Evolutionary conservation across 208 protist genomes (phyloP), one percentile per base, ranked within the genome.

Genomic region (Crithidia acanthocephali): DNA sequence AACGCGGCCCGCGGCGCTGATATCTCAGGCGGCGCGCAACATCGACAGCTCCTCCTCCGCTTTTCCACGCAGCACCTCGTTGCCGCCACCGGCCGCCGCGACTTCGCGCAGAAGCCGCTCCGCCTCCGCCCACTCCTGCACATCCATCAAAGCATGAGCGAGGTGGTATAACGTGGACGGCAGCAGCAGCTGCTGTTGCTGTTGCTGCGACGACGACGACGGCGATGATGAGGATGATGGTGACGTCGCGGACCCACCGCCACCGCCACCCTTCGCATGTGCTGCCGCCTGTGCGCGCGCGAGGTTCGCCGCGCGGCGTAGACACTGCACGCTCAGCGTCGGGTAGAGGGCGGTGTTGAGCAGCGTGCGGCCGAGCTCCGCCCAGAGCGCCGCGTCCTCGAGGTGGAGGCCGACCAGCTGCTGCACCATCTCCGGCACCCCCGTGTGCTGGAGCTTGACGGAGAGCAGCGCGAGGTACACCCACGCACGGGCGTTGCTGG

Each of bases 401-500:
- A 96, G 74, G 32, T 83, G 86, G 30, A 92, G 79, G 18, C 56
- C 78, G 30, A 93, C 44, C 25, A 86, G 72, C 57, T 93, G 84
- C 66, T 91, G 79, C 28, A 97, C 28, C 50, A 86, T 62, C 45
- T 88, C 72, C 44, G 91, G 84, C 66, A 90, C 74, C 42, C 92
- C 90, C 20, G 68, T 81, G 55, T 81, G 72, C 53, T 75, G 74
- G 62, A 69, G 68, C 32, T 75, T 59, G 63, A 55, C 76, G 50
- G 44, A 50, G 25, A 94, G 63, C 59, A 98, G 68, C 0, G 90
- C 70, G 22, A 98, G 77, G 67, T 93, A 95, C 22, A 83, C 92
- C 92, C 94, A 98, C 33, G 90, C 92, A 13, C 89, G 83, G 1
- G 92, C 81, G 81, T 97, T 97, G 40, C 74, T 70, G 22, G 91